A percentile compares a stretch with the other conserved stretches of the same genome.
These are phyloP conservation scores for Calonectria montana DNA, from an alignment of 2,329 filamentous ascomycete species.

Conservation along the genomic window DNA sequence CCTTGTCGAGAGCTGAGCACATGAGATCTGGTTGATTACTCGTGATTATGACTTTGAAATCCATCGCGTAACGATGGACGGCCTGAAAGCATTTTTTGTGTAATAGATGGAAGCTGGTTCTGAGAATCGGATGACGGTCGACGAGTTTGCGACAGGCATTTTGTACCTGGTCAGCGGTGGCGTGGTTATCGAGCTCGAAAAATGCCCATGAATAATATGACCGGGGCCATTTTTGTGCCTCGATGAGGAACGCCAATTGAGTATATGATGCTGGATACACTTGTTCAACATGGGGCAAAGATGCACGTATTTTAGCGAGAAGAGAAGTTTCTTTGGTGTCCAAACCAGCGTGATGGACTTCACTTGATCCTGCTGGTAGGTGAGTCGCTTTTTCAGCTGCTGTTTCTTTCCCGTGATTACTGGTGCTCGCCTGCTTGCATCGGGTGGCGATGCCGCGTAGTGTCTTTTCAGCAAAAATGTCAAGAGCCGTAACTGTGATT, in stretches of 20 bases:
- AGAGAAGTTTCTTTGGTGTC: not conserved
- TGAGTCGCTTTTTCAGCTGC: too few species aligned
- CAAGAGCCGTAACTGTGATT: not conserved
- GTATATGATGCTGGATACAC: not conserved
- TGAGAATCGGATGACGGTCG: not conserved
- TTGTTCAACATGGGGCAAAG: not conserved
- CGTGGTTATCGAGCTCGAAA: not conserved
- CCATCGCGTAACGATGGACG: not conserved
- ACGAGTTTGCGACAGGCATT: not conserved
- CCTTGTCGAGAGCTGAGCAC: not conserved
- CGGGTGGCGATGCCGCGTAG: not conserved
- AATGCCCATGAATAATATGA: not conserved
- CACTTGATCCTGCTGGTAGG: not conserved
- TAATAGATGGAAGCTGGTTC: not conserved
- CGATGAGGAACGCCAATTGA: not conserved
- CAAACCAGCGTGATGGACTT: not conserved
- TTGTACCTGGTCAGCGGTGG: not conserved
- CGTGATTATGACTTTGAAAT: not conserved
- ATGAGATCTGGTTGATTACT: not conserved
- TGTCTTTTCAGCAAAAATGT: not conserved
- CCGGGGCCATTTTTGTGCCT: not conserved
- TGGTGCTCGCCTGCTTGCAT: not conserved
- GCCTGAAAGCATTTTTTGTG: not conserved
- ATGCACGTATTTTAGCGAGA: not conserved
- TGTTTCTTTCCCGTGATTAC: not conserved